These are phyloP conservation scores for Podaxis carcinomalis DNA, from an alignment of 768 basidiomycete species.

Conservation along the genomic window DNA sequence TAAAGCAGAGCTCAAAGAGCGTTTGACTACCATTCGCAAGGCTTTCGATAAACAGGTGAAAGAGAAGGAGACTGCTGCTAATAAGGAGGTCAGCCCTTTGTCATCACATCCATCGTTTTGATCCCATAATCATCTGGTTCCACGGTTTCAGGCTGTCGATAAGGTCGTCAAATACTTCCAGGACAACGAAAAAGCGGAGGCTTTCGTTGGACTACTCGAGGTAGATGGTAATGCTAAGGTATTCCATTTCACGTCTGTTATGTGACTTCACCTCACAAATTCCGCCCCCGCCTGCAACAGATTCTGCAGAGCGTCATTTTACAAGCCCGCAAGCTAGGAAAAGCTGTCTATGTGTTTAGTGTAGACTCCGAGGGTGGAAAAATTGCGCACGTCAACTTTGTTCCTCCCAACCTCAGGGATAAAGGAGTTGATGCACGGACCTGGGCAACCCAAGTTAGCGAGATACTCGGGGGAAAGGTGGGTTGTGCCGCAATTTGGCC, in stretches of 20 bases:
- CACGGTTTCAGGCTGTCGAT: slow-evolving; percentile 58
- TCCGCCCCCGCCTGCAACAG: slow-evolving; percentile 27
- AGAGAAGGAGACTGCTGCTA: slow-evolving; percentile 70
- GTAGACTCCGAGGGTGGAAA: slow-evolving; percentile 64
- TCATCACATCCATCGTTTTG: neutral
- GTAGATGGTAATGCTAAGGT: slow-evolving; percentile 88
- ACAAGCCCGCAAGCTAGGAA: slow-evolving; percentile 77
- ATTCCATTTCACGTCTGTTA: slow-evolving; percentile 4
- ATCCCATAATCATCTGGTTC: neutral
- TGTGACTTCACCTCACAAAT: neutral
- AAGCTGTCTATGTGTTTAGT: slow-evolving; percentile 87
- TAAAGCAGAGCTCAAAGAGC: slow-evolving; percentile 78
- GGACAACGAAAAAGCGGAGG: slow-evolving; percentile 65
- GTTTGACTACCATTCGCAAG: slow-evolving; percentile 67
- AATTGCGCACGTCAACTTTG: slow-evolving; percentile 84
- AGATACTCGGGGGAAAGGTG: slow-evolving; percentile 89
- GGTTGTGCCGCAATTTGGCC: slow-evolving; percentile 10
- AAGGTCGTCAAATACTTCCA: slow-evolving; percentile 69
- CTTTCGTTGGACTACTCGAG: slow-evolving; percentile 67
- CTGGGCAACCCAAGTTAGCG: slow-evolving; percentile 82
- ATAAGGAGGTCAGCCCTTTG: slow-evolving; percentile 59
- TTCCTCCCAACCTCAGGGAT: slow-evolving; percentile 54
- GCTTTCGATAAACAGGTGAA: slow-evolving; percentile 82
- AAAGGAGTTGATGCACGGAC: slow-evolving; percentile 75
- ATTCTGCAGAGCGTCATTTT: slow-evolving; percentile 70